Base-by-base conservation (phyloP, 2,329 filamentous ascomycete genomes). In the Berkeleyomyces basicola region DNA sequence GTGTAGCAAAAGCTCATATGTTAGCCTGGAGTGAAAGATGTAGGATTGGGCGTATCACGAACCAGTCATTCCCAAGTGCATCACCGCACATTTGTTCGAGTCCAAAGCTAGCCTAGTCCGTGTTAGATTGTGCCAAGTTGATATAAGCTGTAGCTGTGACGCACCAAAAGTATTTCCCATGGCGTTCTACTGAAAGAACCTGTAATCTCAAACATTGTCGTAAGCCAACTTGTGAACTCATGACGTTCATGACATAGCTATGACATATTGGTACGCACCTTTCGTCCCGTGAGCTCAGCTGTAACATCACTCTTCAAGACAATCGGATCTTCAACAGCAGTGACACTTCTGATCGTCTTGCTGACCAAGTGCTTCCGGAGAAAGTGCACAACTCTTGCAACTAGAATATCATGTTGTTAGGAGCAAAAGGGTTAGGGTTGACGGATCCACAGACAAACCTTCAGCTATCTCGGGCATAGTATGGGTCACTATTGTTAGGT, bases 111-210 rank as follows among this genome's bases (percentile, higher is more conserved):
- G 73, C 75, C 74, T 76, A 58, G 9, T n/a, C 33, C 1, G 23
- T 7, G 9, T 43, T 63, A 33, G 14, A 51, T 31, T 14, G 11
- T 1, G 51, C 7, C 9, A 16, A 6, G 5, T 16, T 39, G 23
- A 14, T 6, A 65, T 3, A 42, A n/a, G 9, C 37, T 7, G 10
- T 1, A 44, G 23, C 43, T 46, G 14, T 4, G 14, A n/a, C 74
- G 65, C 68, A 82, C 84, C 93, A 99, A 72, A 99, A 97, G 71
- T 97, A 97, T 79, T 97, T 99, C 7, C 93, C 93, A 71, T 96
- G 93, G 65, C 87, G 90, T 3, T 87, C 88, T 3, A 87, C 88
- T 61, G 77, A 78, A 7, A 82, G 64, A 3, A 84, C 83, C 76
- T 83, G 89, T 10, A 31, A 4, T 14, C 40, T 46, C 36, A 63